Base-by-base conservation (phyloP, 495 filamentous ascomycete genomes). In the Xylaria cubensis region DNA sequence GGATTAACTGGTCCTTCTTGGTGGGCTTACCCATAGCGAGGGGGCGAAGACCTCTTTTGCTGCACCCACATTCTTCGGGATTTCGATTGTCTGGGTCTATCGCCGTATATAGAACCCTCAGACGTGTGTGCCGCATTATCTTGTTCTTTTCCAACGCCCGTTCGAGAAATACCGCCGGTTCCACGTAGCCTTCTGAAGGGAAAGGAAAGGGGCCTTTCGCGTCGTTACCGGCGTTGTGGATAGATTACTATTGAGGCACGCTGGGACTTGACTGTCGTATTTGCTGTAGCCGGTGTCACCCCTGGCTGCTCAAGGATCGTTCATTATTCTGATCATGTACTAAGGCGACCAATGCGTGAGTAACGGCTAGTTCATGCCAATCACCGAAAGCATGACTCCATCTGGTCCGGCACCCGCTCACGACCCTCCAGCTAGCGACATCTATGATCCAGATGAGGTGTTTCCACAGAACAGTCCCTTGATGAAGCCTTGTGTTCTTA, bases 381-480 rank as follows among this genome's bases (percentile, higher is more conserved):
- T 51, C 71, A 76, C 78, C 75, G 81, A 81, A 83, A 81, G 76
- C 75, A 85, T 85, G 82, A 83, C 78, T 81, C 78, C 82, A 77
- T 76, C 77, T 74, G 80, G 79, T 77, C 76, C 80, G 67, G 66
- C 77, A 75, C 39, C 71, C 76, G 73, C 78, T 79, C 82, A 84
- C 77, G 81, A 77, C 74, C 70, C 70, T 77, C 73, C 79, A 77
- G 76, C 75, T 75, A 79, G 76, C 82, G 83, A 83, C 72, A 55
- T 80, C 59, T 86, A 84, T 77, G 80, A 84, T 76, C 78, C 83
- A 72, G 82, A 86, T 81, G 84, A 84, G 72, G 81, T 79, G 59
- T 74, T 81, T 44, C 78, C 79, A 50, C 76, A 74, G 71, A 81
- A 82, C 77, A 84, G 81, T 77, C 83, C 83, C 72, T 76, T 78